Base-by-base conservation (phyloP, 768 basidiomycete species). In the Leucosporidium yakuticum region DNA sequence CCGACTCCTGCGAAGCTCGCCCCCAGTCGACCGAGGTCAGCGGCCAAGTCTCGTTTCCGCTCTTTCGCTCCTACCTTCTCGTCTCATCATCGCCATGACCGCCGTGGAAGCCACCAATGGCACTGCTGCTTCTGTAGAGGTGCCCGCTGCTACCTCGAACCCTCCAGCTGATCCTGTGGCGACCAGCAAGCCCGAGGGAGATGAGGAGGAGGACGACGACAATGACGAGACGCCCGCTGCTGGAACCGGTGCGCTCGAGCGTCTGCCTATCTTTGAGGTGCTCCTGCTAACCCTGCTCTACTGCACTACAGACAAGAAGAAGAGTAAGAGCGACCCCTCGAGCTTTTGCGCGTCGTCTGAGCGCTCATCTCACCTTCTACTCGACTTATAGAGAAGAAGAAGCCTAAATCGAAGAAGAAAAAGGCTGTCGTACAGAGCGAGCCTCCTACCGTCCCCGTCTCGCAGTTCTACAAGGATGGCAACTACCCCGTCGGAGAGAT, bases 401-500 rank as follows among this genome's bases (percentile, higher is more conserved):
- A 94, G 78, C 91, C 93, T 80, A 95, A 91, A 80, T 94, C 91
- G 78, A 87, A 88, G 82, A 93, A 83, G 80, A 83, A 83, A 79
- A 83, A 89, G 80, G 88, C 85, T 80, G 72, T 77, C 15, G 84
- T 85, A 75, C 94, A 98, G 80, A 85, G 84, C n/a, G 92, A 95
- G 47, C 96, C 96, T 25, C 96, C 96, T 39, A 84, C 90, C 32
- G 81, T 95, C 27, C 91, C 90, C 14, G 79, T 99, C 69, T 88
- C 88, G 73, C 93, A 91, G 78, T 83, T 98, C 64, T 98, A 89
- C 81, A 84, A 88, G 15, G 84, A 84, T 77, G 91, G 89, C n/a
- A 80, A 85, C 32, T 98, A 88, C 80, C 93, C 94, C 4, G 89
- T 89, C 75, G 96, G 94, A 51, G 89, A 98, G 81, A 83, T 91